Evolutionary conservation across 2,329 filamentous ascomycete species (phyloP).

Genomic region (Didymella pomorum): DNA sequence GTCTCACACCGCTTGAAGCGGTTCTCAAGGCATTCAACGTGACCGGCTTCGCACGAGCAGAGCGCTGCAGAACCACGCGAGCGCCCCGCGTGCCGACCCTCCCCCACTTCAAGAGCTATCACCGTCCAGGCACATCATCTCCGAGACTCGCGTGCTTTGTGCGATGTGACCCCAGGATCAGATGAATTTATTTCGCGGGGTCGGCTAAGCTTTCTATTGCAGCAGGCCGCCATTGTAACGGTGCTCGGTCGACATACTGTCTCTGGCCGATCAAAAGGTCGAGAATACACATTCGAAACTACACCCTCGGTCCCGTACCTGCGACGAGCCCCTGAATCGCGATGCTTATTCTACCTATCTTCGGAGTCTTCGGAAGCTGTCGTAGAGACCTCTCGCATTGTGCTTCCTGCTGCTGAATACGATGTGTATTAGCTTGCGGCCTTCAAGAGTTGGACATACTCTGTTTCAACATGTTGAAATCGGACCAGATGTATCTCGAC

Average conservation of each 20-base stretch:
- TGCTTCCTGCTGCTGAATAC: not conserved
- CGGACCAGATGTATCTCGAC: not conserved
- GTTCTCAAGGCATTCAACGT: not conserved
- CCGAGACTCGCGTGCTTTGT: conserved; percentile 9
- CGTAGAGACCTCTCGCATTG: not conserved
- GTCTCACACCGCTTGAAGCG: not conserved
- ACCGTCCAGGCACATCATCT: conserved; percentile 4
- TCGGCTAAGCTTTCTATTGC: conserved; percentile 7
- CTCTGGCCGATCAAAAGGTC: not conserved
- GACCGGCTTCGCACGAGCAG: conserved; percentile 1
- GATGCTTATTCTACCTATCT: not conserved
- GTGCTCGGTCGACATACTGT: not conserved
- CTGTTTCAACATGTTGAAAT: not conserved
- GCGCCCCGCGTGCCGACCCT: conserved; percentile 8
- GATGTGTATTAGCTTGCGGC: not conserved
- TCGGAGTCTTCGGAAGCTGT: not conserved
- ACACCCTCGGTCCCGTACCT: not conserved
- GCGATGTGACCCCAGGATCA: conserved; percentile 16
- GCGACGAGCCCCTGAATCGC: not conserved
- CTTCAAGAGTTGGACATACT: not conserved
- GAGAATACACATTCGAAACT: not conserved
- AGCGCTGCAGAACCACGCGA: conserved; percentile 9
- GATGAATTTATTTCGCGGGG: conserved; percentile 6
- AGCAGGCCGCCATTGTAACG: not conserved
- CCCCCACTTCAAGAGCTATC: conserved; percentile 4